Conservation (phyloP, 202 grass and related monocot species). For the Cymbopogon flexuosus region DNA sequence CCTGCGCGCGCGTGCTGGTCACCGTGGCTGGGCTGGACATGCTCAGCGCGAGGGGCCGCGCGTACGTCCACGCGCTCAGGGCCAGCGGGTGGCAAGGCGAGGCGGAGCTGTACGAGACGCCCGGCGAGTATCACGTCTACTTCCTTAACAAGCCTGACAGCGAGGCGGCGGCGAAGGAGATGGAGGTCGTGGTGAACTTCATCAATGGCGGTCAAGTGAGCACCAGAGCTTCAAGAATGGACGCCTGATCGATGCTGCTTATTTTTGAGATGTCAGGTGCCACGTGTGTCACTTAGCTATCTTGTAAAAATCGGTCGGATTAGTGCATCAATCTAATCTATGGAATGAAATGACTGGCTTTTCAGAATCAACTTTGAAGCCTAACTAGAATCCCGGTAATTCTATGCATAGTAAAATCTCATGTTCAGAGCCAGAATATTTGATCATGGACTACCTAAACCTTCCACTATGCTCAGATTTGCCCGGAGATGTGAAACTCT, state of each 20-base stretch:
- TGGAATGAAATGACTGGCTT: background rate
- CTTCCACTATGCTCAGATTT: background rate
- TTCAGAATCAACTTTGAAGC: background rate
- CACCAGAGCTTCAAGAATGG: background rate
- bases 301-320: background rate
- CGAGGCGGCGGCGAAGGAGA: slow-evolving; percentile 40
- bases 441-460: background rate
- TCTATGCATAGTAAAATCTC: background rate
- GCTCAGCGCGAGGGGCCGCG: slow-evolving; percentile 41
- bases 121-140: slow-evolving; percentile 46
- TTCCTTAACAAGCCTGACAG: slow-evolving; percentile 33
- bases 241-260: background rate
- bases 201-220: slow-evolving; percentile 7
- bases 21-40: slow-evolving; percentile 42
- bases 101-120: slow-evolving; percentile 40
- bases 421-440: background rate
- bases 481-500: background rate
- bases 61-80: slow-evolving; percentile 32
- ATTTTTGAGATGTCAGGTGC: background rate
- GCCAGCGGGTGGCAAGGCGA: slow-evolving; percentile 38
- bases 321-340: background rate
- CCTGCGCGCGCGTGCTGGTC: slow-evolving; percentile 44
- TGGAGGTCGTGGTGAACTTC: slow-evolving; percentile 43
- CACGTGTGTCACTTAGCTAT: background rate
- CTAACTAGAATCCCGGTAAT: background rate